Percentiles rank a stretch among this genome's conserved stretches.
These are phyloP conservation scores for Turnera subulata DNA, from an alignment of 345 rosid species.

Conservation along the genomic window DNA sequence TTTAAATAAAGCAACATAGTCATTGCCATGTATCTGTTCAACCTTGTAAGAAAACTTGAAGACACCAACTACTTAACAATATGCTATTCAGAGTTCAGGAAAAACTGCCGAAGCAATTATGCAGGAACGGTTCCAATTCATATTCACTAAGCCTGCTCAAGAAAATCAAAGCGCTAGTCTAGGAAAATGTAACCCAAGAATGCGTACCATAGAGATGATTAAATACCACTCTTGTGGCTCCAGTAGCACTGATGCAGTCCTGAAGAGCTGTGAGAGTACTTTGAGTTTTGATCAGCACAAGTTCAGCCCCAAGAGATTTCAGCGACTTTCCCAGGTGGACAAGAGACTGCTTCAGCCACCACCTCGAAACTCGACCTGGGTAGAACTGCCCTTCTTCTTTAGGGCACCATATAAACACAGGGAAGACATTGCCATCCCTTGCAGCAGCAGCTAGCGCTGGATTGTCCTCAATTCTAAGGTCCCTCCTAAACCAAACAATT, in stretches of 20 bases:
- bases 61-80: not conserved
- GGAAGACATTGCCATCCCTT: conserved; percentile 67
- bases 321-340: conserved; percentile 58
- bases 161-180: not conserved
- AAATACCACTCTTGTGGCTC: conserved; percentile 75
- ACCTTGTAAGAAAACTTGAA: not conserved
- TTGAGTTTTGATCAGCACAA: conserved; percentile 57
- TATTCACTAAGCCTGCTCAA: not conserved
- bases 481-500: conserved; percentile 95
- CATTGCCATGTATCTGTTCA: no score
- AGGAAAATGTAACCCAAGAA: not conserved
- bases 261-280: conserved; percentile 63
- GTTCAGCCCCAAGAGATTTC: conserved; percentile 73
- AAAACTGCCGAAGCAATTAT: not conserved
- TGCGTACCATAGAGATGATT: conserved; percentile 82
- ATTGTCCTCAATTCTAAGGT: conserved; percentile 89
- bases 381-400: conserved; percentile 84
- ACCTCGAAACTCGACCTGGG: conserved; percentile 88
- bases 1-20: no score
- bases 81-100: not conserved
- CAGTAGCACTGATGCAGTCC: conserved; percentile 54
- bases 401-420: conserved; percentile 92
- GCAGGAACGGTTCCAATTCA: not conserved
- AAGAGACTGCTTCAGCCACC: conserved; percentile 97
- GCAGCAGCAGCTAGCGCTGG: conserved; percentile 96